Evolutionary conservation across 2,329 filamentous ascomycete species (phyloP), one percentile per base, ranked within the genome.

Genomic region (Botrytis medusae): DNA sequence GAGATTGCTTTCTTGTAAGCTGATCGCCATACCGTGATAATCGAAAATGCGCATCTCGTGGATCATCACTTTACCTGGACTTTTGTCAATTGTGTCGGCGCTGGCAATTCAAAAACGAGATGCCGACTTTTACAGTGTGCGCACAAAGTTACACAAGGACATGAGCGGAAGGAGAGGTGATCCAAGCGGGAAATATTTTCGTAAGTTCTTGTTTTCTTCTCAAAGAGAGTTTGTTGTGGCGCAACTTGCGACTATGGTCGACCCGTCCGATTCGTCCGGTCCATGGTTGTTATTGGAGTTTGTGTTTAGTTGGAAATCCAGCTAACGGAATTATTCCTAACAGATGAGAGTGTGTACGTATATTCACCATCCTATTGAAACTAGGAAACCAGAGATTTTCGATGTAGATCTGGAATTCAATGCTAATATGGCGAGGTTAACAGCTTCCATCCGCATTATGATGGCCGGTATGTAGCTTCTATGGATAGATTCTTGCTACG

Each of bases 401-500:
- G 40, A 40, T 32, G 48, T 12, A 8, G 44, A 22, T 29, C 9
- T 20, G 61, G 46, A 14, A 29, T 59, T 29, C 60, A 20, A 16
- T 72, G 74, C 76, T 78, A 72, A 77, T 71, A 59, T 2, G 57
- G 60, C 73, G n/a, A 51, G 32, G 40, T 32, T 46, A 25, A 20
- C 29, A 83, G 80, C 54, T 83, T 83, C 74, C 81, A 83, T 77
- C 77, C 78, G 34, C 82, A 82, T 77, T 83, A 83, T 71, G 82
- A 83, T 74, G 81, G 82, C 71, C 77, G 81, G 80, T 82, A 76
- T 63, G 78, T 71, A n/a, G 34, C 42, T 69, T 46, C 46, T 5
- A 25, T 16, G 6, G 25, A 10, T 22, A 48, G 40, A 46, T 7
- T 54, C 25, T 29, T 46, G 29, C 44, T 32, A 37, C 51, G 20